phyloP scores from a whole-genome alignment of 345 rosid species.

The Salix brachista region DNA sequence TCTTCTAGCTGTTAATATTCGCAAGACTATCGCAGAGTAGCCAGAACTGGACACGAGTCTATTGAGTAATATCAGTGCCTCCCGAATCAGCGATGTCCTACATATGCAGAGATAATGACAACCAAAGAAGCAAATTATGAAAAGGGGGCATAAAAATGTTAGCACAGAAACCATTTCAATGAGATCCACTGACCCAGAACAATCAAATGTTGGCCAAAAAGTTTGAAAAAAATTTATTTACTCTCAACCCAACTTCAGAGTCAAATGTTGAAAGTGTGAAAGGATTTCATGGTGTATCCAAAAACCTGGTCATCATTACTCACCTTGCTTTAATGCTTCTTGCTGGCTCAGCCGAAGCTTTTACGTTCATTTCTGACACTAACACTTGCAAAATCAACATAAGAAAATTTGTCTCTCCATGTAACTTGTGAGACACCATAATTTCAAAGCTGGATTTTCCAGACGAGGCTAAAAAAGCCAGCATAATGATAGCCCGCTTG shows the following conservation, averaged over 20 bases:
- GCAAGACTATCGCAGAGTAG: constrained; percentile 51
- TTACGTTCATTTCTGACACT: constrained; percentile 56
- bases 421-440: constrained; percentile 42
- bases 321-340: constrained; percentile 67
- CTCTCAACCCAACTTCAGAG: too few species aligned
- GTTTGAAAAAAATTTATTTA: too few species aligned
- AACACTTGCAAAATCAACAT: constrained; percentile 66
- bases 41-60: constrained; percentile 62
- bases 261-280: too few species aligned
- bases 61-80: constrained; percentile 71
- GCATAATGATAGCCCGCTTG: constrained; percentile 48
- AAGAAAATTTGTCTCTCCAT: constrained; percentile 54
- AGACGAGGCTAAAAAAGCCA: constrained; percentile 73
- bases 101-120: background rate
- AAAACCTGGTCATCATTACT: background rate
- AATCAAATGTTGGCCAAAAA: too few species aligned
- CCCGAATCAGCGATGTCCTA: constrained; percentile 72
- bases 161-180: background rate
- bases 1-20: constrained; percentile 56
- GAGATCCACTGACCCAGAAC: background rate
- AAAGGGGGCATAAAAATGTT: background rate
- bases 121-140: background rate
- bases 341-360: constrained; percentile 39
- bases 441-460: constrained; percentile 72
- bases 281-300: too few species aligned